A percentile compares a stretch with the other conserved stretches of the same genome.
Evolutionary conservation across 2,329 filamentous ascomycete genomes (phyloP).

Genomic region (Rutstroemia sp.): DNA sequence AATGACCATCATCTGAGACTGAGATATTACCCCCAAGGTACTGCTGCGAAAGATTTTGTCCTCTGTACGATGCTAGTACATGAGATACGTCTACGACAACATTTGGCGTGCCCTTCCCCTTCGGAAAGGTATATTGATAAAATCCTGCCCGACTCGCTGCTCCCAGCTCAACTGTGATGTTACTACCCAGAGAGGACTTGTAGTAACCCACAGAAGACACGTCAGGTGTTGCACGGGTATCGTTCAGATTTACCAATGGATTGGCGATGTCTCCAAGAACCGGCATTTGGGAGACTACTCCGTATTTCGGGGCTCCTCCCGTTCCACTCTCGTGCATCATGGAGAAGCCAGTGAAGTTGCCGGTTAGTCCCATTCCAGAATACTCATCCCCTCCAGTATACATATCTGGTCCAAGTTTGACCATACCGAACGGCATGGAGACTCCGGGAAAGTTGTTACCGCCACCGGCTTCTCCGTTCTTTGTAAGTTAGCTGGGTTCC

Average conservation of each 20-base stretch:
- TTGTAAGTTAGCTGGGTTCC: neutral
- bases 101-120: slow-evolving; percentile 27
- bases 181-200: slow-evolving; percentile 45
- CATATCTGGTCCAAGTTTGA: slow-evolving; percentile 23
- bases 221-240: slow-evolving; percentile 44
- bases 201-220: slow-evolving; percentile 54
- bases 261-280: slow-evolving; percentile 42
- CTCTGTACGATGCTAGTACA: slow-evolving; percentile 52
- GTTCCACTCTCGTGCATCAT: slow-evolving; percentile 61
- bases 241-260: slow-evolving; percentile 46
- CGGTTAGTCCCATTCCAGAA: slow-evolving; percentile 42
- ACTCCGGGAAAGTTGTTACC: slow-evolving; percentile 15
- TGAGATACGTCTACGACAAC: slow-evolving; percentile 58
- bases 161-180: slow-evolving; percentile 48
- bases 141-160: slow-evolving; percentile 50
- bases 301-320: slow-evolving; percentile 62
- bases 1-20: slow-evolving; percentile 42
- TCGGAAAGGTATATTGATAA: slow-evolving; percentile 52
- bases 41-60: slow-evolving; percentile 50
- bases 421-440: slow-evolving; percentile 14
- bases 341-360: slow-evolving; percentile 51
- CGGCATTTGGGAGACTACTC: slow-evolving; percentile 53
- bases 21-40: slow-evolving; percentile 52
- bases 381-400: slow-evolving; percentile 39
- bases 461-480: slow-evolving; percentile 6